Base-by-base conservation (phyloP, 2,329 filamentous ascomycete species). In the Scedosporium boydii region DNA sequence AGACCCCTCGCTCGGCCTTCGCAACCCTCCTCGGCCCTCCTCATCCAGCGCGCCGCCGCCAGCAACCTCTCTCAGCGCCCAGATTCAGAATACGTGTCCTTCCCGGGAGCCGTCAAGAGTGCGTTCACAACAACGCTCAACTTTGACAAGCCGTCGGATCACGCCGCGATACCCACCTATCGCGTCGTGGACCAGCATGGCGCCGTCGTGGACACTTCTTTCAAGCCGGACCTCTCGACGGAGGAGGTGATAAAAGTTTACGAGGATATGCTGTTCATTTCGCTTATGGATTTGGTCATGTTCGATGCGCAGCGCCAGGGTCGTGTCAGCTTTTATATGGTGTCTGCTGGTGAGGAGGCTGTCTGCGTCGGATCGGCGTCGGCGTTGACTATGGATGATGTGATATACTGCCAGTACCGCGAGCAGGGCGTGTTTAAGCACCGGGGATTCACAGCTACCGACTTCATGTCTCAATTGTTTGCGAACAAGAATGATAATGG, bases 381-480 rank as follows among this genome's bases (percentile, higher is more conserved):
- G 26, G 92, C 91, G 12, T 75, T 99, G 64, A 81, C 85, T n/a
- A 84, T 83, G n/a, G 83, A 88, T 60, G 95, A 99, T 73, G 90
- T 96, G 4, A 84, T 97, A 56, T 98, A 96, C 72, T 91, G 89
- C 64, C 95, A 99, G 73, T 99, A 99, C 72, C 85, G 95, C 66
- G 95, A 99, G 75, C 87, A 93, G 55, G 95, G 95, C 1, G 89
- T 97, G 5, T 95, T 96, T 72, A 84, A 89, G 67, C 89, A 97
- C 74, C 86, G 95, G 44, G 95, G 95, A 3, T 97, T 93, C 72
- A 90, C 86, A 0, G 80, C 96, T 56, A 86, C 87, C 58, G 87
- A 98, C 64, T 98, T 98, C 71, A 98, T 99, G 95, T 89, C 86
- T 68, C 95, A 99, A 73, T 77, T 99, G 7, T 97, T 98, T 76